A percentile compares a stretch with the other conserved stretches of the same genome.
phyloP scores from a whole-genome alignment of 78 protist species.

The Dictyostelium brefeldianum region DNA sequence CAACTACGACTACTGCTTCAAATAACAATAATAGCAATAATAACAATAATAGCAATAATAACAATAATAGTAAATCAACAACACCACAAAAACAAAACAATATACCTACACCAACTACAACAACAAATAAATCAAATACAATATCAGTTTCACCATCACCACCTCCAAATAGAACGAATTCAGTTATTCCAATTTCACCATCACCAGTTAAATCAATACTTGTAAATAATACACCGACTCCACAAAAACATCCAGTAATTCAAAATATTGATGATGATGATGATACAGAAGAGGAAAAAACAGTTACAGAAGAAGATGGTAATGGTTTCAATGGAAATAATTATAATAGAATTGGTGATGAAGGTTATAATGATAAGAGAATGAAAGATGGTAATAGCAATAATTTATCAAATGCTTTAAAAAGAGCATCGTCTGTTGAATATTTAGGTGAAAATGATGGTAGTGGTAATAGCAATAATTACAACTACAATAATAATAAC shows the following conservation, averaged over 20 bases:
- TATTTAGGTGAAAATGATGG: background rate
- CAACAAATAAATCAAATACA: background rate
- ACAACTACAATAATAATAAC: too few relatives aligned
- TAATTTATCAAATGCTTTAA: background rate
- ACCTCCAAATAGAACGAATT: background rate
- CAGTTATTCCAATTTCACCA: background rate
- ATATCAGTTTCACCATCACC: background rate
- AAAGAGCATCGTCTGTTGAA: background rate
- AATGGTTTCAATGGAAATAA: background rate
- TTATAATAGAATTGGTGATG: background rate
- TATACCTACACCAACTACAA: background rate
- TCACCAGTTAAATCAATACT: background rate
- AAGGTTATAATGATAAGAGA: too few relatives aligned
- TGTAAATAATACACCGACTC: background rate
- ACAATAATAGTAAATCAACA: background rate
- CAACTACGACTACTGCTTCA: too few relatives aligned
- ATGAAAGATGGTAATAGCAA: too few relatives aligned
- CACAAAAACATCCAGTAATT: background rate
- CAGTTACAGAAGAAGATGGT: constrained; percentile 3
- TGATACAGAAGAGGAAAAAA: background rate
- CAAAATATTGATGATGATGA: background rate
- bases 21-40: background rate
- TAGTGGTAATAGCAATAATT: background rate
- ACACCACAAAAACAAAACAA: background rate
- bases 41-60: background rate